Evolutionary conservation across 805 yeast genomes (phyloP).

Genomic region (Suhomyces sp.): DNA sequence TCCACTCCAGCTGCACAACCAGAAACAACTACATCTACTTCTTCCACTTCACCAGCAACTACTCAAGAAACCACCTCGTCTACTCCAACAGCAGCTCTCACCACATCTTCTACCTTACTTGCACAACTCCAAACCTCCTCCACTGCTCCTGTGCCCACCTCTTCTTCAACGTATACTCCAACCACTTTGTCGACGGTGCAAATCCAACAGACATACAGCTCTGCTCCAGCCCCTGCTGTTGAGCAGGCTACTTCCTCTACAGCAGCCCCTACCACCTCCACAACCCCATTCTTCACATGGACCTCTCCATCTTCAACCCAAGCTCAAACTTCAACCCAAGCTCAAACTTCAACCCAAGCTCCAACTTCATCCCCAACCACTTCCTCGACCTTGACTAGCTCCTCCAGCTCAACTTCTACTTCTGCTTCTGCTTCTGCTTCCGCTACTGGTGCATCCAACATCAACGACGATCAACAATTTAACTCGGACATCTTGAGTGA

Average conservation of each 20-base stretch:
- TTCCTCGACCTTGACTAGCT: constrained; percentile 7
- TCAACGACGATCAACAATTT: constrained; percentile 18
- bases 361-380: constrained; percentile 5
- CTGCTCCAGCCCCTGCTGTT: constrained; percentile 9
- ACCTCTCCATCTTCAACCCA: neutral
- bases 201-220: constrained; percentile 14
- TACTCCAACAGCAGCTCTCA: constrained; percentile 1
- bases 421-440: constrained; percentile 12
- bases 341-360: neutral
- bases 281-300: constrained; percentile 1
- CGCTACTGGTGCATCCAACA: constrained; percentile 9
- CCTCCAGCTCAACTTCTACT: constrained; percentile 12
- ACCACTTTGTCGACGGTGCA: constrained; percentile 6
- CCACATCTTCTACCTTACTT: neutral
- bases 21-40: constrained; percentile 8
- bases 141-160: neutral
- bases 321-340: no score
- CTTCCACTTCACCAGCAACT: neutral
- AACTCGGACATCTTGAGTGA: constrained; percentile 29
- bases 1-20: neutral
- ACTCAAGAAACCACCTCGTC: neutral
- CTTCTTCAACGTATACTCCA: constrained; percentile 11
- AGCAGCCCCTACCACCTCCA: constrained; percentile 5
- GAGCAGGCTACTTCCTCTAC: neutral
- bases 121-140: neutral